Evolutionary conservation across 305 asterid species (phyloP).

Genomic region (Solanum hybrid): DNA sequence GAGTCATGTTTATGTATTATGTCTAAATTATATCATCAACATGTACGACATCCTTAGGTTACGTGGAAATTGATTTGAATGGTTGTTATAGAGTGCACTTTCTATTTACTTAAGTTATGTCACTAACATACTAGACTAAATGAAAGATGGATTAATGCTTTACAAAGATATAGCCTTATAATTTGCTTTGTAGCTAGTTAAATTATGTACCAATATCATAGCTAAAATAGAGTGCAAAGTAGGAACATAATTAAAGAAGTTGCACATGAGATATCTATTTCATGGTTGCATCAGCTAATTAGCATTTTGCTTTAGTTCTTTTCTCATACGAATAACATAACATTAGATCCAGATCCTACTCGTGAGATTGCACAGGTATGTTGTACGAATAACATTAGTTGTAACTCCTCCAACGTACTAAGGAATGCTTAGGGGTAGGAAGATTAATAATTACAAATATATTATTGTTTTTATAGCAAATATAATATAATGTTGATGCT

Average conservation of each 20-base stretch:
- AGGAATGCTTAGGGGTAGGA: neutral
- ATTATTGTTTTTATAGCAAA: neutral
- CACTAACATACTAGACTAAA: neutral
- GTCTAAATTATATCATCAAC: neutral
- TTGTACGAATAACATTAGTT: neutral
- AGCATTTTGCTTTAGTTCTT: neutral
- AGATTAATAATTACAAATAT: no score
- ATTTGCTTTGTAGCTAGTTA: neutral
- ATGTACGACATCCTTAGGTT: neutral
- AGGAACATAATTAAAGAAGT: neutral
- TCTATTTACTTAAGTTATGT: no score
- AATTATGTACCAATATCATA: no score
- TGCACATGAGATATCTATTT: neutral
- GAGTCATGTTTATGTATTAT: no score
- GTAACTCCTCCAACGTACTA: neutral
- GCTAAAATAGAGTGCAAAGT: neutral
- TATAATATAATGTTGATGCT: neutral
- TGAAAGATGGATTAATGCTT: neutral
- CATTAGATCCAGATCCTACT: neutral
- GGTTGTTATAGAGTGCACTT: neutral
- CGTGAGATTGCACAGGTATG: neutral
- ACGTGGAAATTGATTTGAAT: neutral
- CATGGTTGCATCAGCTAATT: neutral
- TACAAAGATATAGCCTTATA: neutral
- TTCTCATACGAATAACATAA: neutral